phyloP scores from a whole-genome alignment of 2,329 filamentous ascomycete species.

The Xylaria sp. region DNA sequence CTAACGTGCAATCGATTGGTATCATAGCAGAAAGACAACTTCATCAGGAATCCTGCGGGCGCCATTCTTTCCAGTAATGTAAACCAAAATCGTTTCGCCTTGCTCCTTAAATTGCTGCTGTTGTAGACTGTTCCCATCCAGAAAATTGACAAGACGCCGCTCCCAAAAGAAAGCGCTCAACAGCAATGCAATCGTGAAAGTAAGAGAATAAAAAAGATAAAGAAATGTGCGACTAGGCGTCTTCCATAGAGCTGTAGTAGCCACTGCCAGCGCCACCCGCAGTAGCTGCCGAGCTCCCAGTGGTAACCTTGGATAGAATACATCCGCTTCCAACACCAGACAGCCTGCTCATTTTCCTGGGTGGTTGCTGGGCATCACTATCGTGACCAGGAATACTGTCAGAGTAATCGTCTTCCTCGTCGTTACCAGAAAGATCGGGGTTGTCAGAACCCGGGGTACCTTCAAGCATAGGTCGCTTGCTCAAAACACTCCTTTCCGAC shows the following conservation, averaged over 20 bases:
- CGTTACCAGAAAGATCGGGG: slow-evolving; percentile 78
- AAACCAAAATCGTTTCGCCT: slow-evolving; percentile 1
- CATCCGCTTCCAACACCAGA: slow-evolving; percentile 68
- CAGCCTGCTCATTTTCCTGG: slow-evolving; percentile 69
- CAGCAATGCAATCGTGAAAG: background rate
- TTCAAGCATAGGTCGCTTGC: slow-evolving; percentile 34
- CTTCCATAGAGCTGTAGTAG: slow-evolving; percentile 79
- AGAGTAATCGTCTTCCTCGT: slow-evolving; percentile 79
- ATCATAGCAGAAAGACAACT: slow-evolving; percentile 2
- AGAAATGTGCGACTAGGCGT: slow-evolving; percentile 50
- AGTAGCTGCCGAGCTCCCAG: slow-evolving; percentile 80
- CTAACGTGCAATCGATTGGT: background rate
- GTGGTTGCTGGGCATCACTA: slow-evolving; percentile 71
- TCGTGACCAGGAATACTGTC: slow-evolving; percentile 80
- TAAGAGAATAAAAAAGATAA: background rate
- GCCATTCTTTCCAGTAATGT: background rate
- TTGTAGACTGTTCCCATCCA: background rate
- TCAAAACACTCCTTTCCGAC: slow-evolving; percentile 29
- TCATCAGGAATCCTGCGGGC: background rate
- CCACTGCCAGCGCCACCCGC: slow-evolving; percentile 73
- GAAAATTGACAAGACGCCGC: background rate
- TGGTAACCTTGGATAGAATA: slow-evolving; percentile 82
- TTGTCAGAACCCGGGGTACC: slow-evolving; percentile 78
- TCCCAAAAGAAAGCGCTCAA: background rate
- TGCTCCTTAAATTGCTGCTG: background rate